A percentile compares a stretch with the other conserved stretches of the same genome.
Conservation (phyloP, 2,329 filamentous ascomycete species). For the Coniochaeta sp. region DNA sequence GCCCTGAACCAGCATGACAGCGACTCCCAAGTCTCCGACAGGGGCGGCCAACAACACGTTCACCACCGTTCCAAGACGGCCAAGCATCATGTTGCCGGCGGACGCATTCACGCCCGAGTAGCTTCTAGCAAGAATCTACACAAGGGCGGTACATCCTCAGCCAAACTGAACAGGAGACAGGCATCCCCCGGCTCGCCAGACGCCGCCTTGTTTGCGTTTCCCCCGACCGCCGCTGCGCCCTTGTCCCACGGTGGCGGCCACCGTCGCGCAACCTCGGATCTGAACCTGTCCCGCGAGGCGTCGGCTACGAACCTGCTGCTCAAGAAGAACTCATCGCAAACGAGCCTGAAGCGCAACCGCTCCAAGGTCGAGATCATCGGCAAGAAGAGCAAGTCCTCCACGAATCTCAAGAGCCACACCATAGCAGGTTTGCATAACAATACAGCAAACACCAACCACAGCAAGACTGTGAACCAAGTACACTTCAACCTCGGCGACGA, state of each 20-base stretch:
- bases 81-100: constrained; percentile 38
- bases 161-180: constrained; percentile 30
- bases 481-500: constrained; percentile 57
- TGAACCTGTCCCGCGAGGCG: constrained; percentile 38
- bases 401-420: constrained; percentile 44
- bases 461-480: constrained; percentile 33
- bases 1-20: constrained; percentile 13
- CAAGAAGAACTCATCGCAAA: constrained; percentile 47
- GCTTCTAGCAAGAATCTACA: constrained; percentile 46
- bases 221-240: constrained; percentile 22
- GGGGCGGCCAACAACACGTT: constrained; percentile 25
- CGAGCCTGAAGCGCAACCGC: constrained; percentile 52
- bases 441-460: constrained; percentile 24
- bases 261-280: constrained; percentile 43
- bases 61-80: constrained; percentile 25
- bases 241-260: constrained; percentile 19
- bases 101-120: constrained; percentile 43
- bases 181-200: constrained; percentile 37
- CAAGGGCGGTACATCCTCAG: constrained; percentile 27
- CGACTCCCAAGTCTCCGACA: constrained; percentile 15
- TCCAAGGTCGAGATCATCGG: constrained; percentile 51
- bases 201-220: constrained; percentile 19
- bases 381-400: constrained; percentile 43
- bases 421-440: constrained; percentile 43
- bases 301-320: constrained; percentile 29